These are phyloP conservation scores for Teratosphaeriaceae sp. DNA, from an alignment of 2,329 filamentous ascomycete species.

Conservation along the genomic window DNA sequence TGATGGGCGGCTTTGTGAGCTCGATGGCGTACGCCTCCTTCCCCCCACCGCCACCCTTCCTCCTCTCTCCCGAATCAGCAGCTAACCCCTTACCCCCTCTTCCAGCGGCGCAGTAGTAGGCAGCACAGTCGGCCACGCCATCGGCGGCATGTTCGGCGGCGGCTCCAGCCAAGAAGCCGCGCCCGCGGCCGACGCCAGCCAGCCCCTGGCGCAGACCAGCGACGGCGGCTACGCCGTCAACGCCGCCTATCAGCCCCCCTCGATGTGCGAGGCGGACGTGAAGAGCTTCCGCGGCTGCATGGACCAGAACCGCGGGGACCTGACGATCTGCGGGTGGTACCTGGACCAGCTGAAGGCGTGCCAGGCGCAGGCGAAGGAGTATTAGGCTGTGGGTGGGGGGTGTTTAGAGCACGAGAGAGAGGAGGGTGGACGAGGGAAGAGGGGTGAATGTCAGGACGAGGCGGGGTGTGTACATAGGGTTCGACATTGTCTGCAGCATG, in stretches of 20 bases:
- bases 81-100: constrained; percentile 19
- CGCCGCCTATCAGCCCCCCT: constrained; percentile 35
- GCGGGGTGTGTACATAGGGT: not conserved
- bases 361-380: constrained; percentile 42
- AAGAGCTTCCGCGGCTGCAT: constrained; percentile 90
- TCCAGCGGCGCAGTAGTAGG: constrained; percentile 90
- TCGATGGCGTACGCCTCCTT: too few species aligned
- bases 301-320: constrained; percentile 88
- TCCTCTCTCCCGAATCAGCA: too few species aligned
- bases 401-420: not conserved
- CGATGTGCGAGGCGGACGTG: constrained; percentile 66
- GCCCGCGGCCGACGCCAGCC: constrained; percentile 30
- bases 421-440: not conserved
- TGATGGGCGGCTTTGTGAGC: too few species aligned
- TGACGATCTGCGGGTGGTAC: constrained; percentile 98
- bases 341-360: constrained; percentile 71
- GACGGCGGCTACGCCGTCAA: constrained; percentile 27
- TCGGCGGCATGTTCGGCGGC: constrained; percentile 81
- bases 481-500: too few species aligned
- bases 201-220: constrained; percentile 21
- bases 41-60: too few species aligned
- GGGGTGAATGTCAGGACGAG: not conserved
- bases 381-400: constrained; percentile 29
- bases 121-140: constrained; percentile 89
- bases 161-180: constrained; percentile 51